Evolutionary conservation across 495 filamentous ascomycete species (phyloP).

Genomic region (Acidiella bohemica): DNA sequence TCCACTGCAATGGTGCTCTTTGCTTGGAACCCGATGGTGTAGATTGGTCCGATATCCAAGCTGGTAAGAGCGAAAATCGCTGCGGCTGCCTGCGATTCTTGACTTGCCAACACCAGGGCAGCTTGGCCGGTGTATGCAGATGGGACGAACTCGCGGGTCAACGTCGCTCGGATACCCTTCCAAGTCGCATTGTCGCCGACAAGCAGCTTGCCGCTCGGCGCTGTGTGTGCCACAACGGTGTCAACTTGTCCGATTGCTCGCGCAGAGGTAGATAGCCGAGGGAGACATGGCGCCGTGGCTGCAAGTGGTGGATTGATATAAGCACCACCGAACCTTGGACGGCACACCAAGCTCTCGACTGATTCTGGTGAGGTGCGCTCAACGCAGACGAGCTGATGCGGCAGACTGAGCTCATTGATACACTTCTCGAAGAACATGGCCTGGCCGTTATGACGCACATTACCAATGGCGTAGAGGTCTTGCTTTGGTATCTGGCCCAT

Average conservation of each 20-base stretch:
- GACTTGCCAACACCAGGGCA: slow-evolving; percentile 56
- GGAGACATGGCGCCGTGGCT: slow-evolving; percentile 42
- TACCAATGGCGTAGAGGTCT: slow-evolving; percentile 66
- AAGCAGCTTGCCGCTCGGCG: slow-evolving; percentile 28
- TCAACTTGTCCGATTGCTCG: slow-evolving; percentile 65
- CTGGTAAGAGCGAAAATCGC: slow-evolving; percentile 63
- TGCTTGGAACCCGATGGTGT: slow-evolving; percentile 70
- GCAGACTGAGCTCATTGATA: slow-evolving; percentile 75
- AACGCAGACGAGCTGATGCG: slow-evolving; percentile 62
- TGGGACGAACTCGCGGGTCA: slow-evolving; percentile 68
- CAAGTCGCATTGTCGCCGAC: slow-evolving; percentile 68
- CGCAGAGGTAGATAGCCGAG: slow-evolving; percentile 54
- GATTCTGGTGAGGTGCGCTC: slow-evolving; percentile 53
- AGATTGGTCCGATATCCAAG: slow-evolving; percentile 63
- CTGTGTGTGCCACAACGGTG: slow-evolving; percentile 52
- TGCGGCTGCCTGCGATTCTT: slow-evolving; percentile 56
- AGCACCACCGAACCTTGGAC: slow-evolving; percentile 63
- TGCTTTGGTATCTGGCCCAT: slow-evolving; percentile 70
- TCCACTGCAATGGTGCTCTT: slow-evolving; percentile 47
- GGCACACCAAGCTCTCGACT: slow-evolving; percentile 51
- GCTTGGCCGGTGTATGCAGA: slow-evolving; percentile 63
- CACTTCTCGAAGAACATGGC: slow-evolving; percentile 79
- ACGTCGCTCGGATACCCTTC: slow-evolving; percentile 68
- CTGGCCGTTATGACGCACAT: slow-evolving; percentile 54
- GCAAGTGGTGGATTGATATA: slow-evolving; percentile 58